phyloP scores from a whole-genome alignment of 2,329 filamentous ascomycete species.

The Diplodia mutila region DNA sequence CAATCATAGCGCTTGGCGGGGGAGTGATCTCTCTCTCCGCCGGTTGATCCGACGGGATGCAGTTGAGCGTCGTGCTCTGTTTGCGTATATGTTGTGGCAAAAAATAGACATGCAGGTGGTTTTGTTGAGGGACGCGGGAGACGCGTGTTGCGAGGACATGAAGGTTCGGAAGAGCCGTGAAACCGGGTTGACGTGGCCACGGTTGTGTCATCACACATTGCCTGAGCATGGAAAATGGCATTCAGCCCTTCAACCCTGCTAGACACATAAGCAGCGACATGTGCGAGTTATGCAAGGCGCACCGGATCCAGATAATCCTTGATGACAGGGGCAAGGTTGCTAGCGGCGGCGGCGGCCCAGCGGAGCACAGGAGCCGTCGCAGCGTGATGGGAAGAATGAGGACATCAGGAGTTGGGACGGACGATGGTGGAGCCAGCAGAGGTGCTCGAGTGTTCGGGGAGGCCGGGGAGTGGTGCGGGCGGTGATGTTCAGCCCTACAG shows the following conservation, averaged over 20 bases:
- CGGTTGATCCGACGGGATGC: neutral
- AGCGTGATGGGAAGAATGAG: neutral
- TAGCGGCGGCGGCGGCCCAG: neutral
- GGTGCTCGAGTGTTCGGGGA: neutral
- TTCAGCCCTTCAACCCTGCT: neutral
- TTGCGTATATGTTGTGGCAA: neutral
- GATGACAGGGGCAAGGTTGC: neutral
- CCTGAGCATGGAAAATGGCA: neutral
- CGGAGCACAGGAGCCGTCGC: neutral
- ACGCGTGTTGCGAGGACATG: neutral
- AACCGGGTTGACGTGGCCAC: conserved; percentile 1
- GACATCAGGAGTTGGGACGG: neutral
- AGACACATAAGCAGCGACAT: neutral
- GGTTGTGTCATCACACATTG: neutral
- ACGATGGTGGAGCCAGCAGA: neutral
- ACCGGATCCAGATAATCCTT: neutral
- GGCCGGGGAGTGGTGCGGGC: neutral
- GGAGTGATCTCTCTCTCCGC: neutral
- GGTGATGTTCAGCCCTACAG: conserved; percentile 11
- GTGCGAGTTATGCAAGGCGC: conserved; percentile 7
- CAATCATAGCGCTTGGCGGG: neutral
- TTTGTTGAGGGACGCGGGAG: neutral
- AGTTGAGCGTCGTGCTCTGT: neutral
- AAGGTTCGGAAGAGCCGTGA: neutral
- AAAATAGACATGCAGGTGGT: neutral